phyloP scores from a whole-genome alignment of 495 filamentous ascomycete species.

The Aspergillus conjunctus region DNA sequence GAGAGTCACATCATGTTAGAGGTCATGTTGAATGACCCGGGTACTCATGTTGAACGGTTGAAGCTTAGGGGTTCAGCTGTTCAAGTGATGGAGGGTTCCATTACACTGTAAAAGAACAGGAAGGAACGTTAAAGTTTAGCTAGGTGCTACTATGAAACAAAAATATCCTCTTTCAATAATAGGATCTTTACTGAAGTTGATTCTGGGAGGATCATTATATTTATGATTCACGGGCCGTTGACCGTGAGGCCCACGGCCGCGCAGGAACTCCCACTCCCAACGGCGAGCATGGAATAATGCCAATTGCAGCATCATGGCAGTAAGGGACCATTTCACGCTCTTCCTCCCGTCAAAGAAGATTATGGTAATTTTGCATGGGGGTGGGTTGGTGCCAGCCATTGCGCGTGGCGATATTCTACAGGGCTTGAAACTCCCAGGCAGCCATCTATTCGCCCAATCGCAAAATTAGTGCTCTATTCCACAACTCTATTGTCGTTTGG shows the following conservation, averaged over 20 bases:
- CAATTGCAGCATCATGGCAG: conserved; percentile 66
- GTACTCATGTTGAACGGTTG: not conserved
- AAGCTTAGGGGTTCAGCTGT: not conserved
- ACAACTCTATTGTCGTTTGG: too few relatives aligned
- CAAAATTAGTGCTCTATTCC: too few relatives aligned
- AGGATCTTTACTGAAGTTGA: too few relatives aligned
- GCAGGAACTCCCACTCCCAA: conserved; percentile 51
- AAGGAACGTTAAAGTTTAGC: too few relatives aligned
- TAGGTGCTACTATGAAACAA: too few relatives aligned
- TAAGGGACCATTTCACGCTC: conserved; percentile 58
- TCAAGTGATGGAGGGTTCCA: not conserved
- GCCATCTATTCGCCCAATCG: too few relatives aligned
- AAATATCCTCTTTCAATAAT: too few relatives aligned
- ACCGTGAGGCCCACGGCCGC: not conserved
- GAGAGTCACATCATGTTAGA: conserved; percentile 38
- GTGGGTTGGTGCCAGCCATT: conserved; percentile 54
- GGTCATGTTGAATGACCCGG: not conserved
- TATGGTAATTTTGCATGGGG: conserved; percentile 54
- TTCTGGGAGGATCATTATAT: too few relatives aligned
- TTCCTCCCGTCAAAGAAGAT: conserved; percentile 53
- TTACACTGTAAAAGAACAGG: not conserved
- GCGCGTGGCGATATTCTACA: conserved; percentile 48
- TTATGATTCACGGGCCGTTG: not conserved
- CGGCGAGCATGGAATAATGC: conserved; percentile 58
- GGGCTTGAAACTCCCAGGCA: conserved; percentile 48